These are phyloP conservation scores for Vanrija humicola DNA, from an alignment of 1,284 basidiomycete species.

Conservation along the genomic window DNA sequence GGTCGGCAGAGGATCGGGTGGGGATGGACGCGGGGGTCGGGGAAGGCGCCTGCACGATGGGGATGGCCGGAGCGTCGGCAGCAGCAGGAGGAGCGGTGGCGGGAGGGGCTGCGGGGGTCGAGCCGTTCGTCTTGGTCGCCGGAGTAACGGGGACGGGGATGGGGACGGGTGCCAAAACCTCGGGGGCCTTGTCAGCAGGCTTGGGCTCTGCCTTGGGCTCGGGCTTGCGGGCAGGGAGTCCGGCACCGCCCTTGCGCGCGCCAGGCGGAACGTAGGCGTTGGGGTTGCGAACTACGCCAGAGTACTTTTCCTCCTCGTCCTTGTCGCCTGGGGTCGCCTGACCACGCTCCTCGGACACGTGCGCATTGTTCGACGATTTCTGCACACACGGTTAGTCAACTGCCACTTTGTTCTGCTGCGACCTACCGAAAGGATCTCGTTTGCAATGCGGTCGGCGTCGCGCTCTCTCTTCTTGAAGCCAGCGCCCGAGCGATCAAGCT, in stretches of 20 bases:
- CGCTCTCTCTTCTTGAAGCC: constrained; percentile 80
- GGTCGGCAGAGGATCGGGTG: constrained; percentile 14
- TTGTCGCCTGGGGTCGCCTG: constrained; percentile 53
- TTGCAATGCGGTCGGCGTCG: constrained; percentile 80
- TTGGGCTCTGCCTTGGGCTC: constrained; percentile 2
- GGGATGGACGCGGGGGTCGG: constrained; percentile 4
- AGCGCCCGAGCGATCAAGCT: constrained; percentile 74
- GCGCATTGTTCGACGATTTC: constrained; percentile 69
- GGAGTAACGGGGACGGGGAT: constrained; percentile 3
- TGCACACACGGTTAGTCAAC: constrained; percentile 37
- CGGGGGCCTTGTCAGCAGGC: constrained; percentile 1
- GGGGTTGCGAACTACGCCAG: constrained; percentile 80
- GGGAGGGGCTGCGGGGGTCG: constrained; percentile 8
- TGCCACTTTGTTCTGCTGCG: neutral
- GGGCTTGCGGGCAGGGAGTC: constrained; percentile 9
- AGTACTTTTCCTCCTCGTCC: constrained; percentile 98
- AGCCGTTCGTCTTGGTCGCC: constrained; percentile 22
- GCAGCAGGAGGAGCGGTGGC: constrained; percentile 1
- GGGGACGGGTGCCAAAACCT: neutral
- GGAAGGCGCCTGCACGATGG: constrained; percentile 11
- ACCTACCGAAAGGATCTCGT: constrained; percentile 78
- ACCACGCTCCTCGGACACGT: constrained; percentile 86
- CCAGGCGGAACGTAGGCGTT: constrained; percentile 92
- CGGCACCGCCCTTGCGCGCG: constrained; percentile 55
- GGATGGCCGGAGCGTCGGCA: constrained; percentile 1